Evolutionary conservation across 2,329 filamentous ascomycete species (phyloP), one percentile per base, ranked within the genome.

Genomic region (Paradendryphiella salina): DNA sequence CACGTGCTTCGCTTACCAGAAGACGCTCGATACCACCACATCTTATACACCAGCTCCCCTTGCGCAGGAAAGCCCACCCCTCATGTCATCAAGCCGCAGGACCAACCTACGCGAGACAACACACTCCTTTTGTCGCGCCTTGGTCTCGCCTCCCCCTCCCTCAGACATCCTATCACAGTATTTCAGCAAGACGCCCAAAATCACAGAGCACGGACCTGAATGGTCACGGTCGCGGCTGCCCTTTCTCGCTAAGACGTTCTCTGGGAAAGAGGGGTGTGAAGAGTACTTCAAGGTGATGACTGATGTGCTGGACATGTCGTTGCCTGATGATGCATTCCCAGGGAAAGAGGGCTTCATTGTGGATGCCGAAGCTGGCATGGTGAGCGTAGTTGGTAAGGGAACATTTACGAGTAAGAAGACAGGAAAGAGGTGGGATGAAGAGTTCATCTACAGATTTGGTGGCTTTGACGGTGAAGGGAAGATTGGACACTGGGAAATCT

Each of bases 401-500:
- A 40, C 50, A 11, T 76, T 76, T 50, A 58, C 52, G 28, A 73
- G 69, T 34, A 58, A 64, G 43, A 72, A 70, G 59, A 76, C 75
- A 11, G 74, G 73, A 5, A 75, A 67, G 54, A 57, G 54, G 5
- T 76, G 74, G 74, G 62, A 74, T 13, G 74, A 77, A 56, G 54
- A 65, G 13, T 77, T 77, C 34, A 70, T 76, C 10, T 74, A 76
- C 58, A 55, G 69, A 39, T 66, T 77, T 36, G 73, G 74, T 57
- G 71, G 50, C 6, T 76, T 75, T 52, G 71, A 77, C 59, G 59
- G 60, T 5, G 53, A 71, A 14, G 73, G 72, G 0, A 73, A 55
- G 60, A 72, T 77, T 52, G 74, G 73, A 21, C 65, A 71, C 57
- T 76, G 73, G 73, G 73, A 77, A 59, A 74, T 77, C 42, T 77